A percentile compares a stretch with the other conserved stretches of the same genome.
Conservation (phyloP, 1,284 basidiomycete species). For the Abortiporus biennis region DNA sequence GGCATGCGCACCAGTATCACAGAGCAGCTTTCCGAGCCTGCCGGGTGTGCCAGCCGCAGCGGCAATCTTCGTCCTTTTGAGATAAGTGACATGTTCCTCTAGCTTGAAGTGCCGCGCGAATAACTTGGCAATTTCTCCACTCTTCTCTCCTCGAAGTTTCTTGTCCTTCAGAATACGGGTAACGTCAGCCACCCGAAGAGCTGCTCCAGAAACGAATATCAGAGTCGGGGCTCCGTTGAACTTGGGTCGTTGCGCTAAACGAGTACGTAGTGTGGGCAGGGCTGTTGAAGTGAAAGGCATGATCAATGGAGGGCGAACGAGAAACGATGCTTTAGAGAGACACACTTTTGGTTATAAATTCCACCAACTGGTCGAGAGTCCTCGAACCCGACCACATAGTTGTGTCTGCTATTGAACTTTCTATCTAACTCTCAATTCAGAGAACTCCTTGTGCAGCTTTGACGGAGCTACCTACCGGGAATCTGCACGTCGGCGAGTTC, state of each 20-base stretch:
- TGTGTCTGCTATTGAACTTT: conserved; percentile 67
- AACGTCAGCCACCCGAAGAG: conserved; percentile 73
- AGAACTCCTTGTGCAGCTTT: conserved; percentile 17
- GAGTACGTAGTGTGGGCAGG: conserved; percentile 60
- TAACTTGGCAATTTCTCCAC: conserved; percentile 79
- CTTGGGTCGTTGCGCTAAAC: conserved; percentile 69
- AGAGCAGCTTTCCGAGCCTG: conserved; percentile 73
- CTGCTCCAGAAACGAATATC: conserved; percentile 70
- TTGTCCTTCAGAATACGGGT: conserved; percentile 66
- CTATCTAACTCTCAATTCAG: conserved; percentile 52
- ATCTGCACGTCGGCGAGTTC: conserved; percentile 71
- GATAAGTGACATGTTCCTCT: conserved; percentile 69
- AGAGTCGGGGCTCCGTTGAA: conserved; percentile 72
- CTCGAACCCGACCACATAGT: conserved; percentile 63
- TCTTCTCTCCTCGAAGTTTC: conserved; percentile 65
- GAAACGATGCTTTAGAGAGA: conserved; percentile 4
- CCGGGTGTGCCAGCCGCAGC: conserved; percentile 80
- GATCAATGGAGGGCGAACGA: not conserved
- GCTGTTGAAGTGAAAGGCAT: conserved; percentile 31
- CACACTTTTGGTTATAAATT: conserved; percentile 69
- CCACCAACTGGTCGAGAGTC: conserved; percentile 58
- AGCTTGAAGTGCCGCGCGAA: conserved; percentile 87
- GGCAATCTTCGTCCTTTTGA: conserved; percentile 70
- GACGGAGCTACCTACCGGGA: conserved; percentile 44
- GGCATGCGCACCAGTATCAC: conserved; percentile 56